Base-by-base conservation (phyloP, 176 grass and related monocot species). In the Triticum timopheevii region DNA sequence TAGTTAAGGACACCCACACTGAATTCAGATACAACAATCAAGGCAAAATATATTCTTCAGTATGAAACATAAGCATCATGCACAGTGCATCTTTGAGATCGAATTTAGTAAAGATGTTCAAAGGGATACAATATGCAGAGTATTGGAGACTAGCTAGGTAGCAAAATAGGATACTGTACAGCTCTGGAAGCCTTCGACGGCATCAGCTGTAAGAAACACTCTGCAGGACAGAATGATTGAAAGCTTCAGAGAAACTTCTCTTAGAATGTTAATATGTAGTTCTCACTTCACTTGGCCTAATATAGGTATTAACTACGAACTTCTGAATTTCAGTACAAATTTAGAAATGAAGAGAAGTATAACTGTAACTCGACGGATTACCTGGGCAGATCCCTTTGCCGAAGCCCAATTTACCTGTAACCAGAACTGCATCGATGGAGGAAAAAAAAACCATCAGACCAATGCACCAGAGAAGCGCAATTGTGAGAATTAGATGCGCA, bases 151-250 rank as follows among this genome's bases (percentile, higher is more conserved):
- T 6, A 34, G 22, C 27, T 65, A 69, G 13, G 47, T n/a, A n/a
- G 13, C 12, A 63, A 63, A 40, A 30, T 50, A 93, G 95, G 93
- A 95, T 98, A 98, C 95, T 90, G 85, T 31, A 95, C 95, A 65
- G 59, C 77, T 81, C 74, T 69, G 24, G 91, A 81, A 44, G 73
- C 34, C 35, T 90, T 85, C 9, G 87, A 93, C n/a, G 93, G 95
- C 85, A 90, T 90, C 86, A 98, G 86, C 76, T 95, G 93, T 79
- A 98, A 86, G 83, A 98, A 95, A 86, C 95, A 98, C 84, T 98
- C 95, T 95, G 89, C 86, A 88, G 23, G 3, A 28, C 11, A 77
- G 22, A 2, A 65, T 31, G 64, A 13, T 3, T 38, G 8, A 13
- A 17, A 44, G 31, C 16, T 62, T 49, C 3, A 4, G 3, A 13